Base-by-base conservation (phyloP, 2,329 filamentous ascomycete species). In the Aspergillus carbonarius region DNA sequence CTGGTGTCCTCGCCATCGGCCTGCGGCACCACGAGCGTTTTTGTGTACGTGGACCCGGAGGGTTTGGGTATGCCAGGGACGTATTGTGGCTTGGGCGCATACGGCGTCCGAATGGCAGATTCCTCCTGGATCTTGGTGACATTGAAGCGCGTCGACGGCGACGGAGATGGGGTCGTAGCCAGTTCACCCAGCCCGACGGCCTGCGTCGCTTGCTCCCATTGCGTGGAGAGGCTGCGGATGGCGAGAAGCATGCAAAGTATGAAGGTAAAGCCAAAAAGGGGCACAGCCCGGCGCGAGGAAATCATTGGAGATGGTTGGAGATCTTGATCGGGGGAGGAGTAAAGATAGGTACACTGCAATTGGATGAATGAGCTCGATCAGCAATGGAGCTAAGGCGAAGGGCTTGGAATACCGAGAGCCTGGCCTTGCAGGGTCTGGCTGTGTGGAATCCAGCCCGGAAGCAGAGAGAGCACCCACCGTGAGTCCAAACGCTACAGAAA, bases 1-100 rank as follows among this genome's bases (percentile, higher is more conserved):
- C 67, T 69, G 2, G 79, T 77, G 58, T 85, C 77, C 66, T 87
- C 83, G 2, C 73, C 69, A 57, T 78, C 79, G 20, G 79, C 79
- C 48, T 79, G 78, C 1, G 84, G 79, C 51, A 87, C 76, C 5
- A 88, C 82, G 23, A 88, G 68, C 1, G 74, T 77, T 25, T 81
- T 82, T 3, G 82, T 82, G 65, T 85, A 86, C 40, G 78, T 79
- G 60, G 77, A 75, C 1, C 79, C 79, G 0, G 75, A 63, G 0
- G 81, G 77, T 58, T 81, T 79, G 7, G 75, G 70, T 3, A 68
- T 63, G 0, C 76, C 76, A 8, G 75, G 63, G 7, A 64, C 39
- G 57, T 74, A 77, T n/a, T 70, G 60, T 17, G 70, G 69, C 7
- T 61, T 69, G 7, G 71, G 72, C 3, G 70, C 70, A 54, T 68